Conservation (phyloP, 75 land plant species). For the Gnetum montanum region DNA sequence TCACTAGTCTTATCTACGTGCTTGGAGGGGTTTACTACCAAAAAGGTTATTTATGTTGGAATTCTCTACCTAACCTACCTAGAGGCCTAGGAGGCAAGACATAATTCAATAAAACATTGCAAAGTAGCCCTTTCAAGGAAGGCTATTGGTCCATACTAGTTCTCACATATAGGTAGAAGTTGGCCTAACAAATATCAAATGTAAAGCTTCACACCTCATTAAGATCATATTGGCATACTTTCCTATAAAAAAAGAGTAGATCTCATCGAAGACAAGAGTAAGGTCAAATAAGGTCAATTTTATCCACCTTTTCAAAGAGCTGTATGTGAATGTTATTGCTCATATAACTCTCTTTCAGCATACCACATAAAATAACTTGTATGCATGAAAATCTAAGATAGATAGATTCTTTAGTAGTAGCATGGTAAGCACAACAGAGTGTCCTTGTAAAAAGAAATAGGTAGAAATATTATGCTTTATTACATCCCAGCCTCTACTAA, state of each 20-base stretch:
- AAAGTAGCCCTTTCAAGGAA: neutral
- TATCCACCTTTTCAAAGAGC: no score
- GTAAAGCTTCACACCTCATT: no score
- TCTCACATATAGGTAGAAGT: neutral
- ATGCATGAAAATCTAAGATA: neutral
- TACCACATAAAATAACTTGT: neutral
- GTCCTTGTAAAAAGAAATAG: no score
- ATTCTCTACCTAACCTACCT: neutral
- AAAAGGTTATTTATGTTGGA: neutral
- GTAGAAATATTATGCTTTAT: no score
- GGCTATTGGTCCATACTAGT: neutral
- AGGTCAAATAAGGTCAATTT: constrained; percentile 4
- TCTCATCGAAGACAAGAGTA: constrained; percentile 7
- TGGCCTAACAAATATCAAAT: no score
- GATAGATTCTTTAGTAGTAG: neutral
- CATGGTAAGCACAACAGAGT: neutral
- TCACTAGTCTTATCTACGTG: neutral
- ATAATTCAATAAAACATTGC: neutral
- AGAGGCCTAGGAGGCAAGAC: no score
- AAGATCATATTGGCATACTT: constrained; percentile 8
- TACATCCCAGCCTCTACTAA: no score
- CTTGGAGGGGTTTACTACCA: constrained; percentile 13
- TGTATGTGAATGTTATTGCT: neutral
- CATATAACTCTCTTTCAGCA: constrained; percentile 1
- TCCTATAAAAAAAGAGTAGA: constrained; percentile 16